These are phyloP conservation scores for Serendipita vermifera DNA, from an alignment of 768 basidiomycete species.

Conservation along the genomic window DNA sequence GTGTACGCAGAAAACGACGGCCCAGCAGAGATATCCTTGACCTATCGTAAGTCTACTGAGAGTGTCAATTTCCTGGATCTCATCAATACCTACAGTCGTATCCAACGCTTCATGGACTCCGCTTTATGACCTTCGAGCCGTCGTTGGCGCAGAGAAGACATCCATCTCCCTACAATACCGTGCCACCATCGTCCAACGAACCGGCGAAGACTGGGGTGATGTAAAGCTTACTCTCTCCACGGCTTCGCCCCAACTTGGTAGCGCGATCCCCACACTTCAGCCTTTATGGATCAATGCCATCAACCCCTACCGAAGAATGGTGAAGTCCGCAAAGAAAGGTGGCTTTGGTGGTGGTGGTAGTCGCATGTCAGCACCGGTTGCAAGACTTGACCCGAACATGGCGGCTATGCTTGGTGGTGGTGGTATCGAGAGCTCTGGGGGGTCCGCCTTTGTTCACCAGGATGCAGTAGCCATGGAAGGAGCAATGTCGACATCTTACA, in stretches of 20 bases:
- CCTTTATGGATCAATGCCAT: slow-evolving; percentile 9
- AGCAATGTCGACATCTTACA: slow-evolving; percentile 39
- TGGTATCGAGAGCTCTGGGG: neutral
- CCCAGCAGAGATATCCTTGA: slow-evolving; percentile 34
- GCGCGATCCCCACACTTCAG: slow-evolving; percentile 15
- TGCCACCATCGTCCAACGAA: slow-evolving; percentile 38
- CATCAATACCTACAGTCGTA: slow-evolving; percentile 28
- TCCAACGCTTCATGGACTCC: slow-evolving; percentile 38
- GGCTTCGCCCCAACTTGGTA: slow-evolving; percentile 17
- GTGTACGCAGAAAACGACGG: slow-evolving; percentile 29
- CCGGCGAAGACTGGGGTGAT: slow-evolving; percentile 49
- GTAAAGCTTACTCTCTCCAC: slow-evolving; percentile 42
- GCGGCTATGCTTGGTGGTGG: neutral
- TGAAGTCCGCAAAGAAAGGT: neutral
- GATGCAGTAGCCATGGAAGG: slow-evolving; percentile 38
- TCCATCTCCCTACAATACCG: slow-evolving; percentile 41
- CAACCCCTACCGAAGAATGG: neutral
- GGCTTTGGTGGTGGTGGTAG: neutral
- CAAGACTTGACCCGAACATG: neutral
- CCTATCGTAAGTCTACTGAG: slow-evolving; percentile 34
- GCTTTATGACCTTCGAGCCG: slow-evolving; percentile 46
- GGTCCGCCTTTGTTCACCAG: slow-evolving; percentile 23
- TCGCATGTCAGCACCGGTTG: neutral
- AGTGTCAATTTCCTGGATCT: neutral
- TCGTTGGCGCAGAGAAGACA: slow-evolving; percentile 27